Percentiles rank a stretch among this genome's conserved stretches.
Conservation (phyloP, 805 yeast species). For the Lipomyces orientalis region DNA sequence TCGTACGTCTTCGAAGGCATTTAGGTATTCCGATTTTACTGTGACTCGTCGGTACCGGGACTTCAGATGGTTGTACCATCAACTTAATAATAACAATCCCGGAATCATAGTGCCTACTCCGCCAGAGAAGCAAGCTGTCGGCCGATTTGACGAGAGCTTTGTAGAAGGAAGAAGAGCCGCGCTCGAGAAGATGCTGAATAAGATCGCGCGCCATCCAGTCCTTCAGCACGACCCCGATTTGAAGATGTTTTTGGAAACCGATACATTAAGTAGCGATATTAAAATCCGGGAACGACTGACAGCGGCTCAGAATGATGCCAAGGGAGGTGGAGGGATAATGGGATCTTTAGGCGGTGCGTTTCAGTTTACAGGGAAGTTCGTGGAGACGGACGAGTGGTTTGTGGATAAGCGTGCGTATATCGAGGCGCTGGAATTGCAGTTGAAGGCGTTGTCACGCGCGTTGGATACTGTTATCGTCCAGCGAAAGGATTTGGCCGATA, state of each 20-base stretch:
- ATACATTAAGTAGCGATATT: constrained; percentile 69
- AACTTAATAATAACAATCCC: constrained; percentile 82
- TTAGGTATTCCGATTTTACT: constrained; percentile 51
- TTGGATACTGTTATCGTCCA: constrained; percentile 76
- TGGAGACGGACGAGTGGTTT: constrained; percentile 82
- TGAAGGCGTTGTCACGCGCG: constrained; percentile 70
- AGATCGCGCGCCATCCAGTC: constrained; percentile 61
- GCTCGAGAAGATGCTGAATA: constrained; percentile 81
- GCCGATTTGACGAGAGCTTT: constrained; percentile 88
- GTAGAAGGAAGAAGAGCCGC: constrained; percentile 84
- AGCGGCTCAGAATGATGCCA: constrained; percentile 57
- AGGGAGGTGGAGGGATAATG: constrained; percentile 39
- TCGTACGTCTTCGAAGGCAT: constrained; percentile 54
- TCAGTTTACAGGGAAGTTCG: constrained; percentile 64
- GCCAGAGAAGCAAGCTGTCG: constrained; percentile 90
- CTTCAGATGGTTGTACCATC: constrained; percentile 92
- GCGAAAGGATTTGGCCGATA: constrained; percentile 70
- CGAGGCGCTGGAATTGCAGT: constrained; percentile 73
- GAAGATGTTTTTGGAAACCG: constrained; percentile 74
- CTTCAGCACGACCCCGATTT: constrained; percentile 79
- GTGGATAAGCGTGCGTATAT: constrained; percentile 69
- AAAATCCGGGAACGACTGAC: constrained; percentile 66
- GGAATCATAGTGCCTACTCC: constrained; percentile 95
- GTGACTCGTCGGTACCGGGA: constrained; percentile 90
- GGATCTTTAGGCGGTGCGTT: constrained; percentile 58